Conservation (phyloP, 164 flowering plant genomes). For the Cinnamomum chago region DNA sequence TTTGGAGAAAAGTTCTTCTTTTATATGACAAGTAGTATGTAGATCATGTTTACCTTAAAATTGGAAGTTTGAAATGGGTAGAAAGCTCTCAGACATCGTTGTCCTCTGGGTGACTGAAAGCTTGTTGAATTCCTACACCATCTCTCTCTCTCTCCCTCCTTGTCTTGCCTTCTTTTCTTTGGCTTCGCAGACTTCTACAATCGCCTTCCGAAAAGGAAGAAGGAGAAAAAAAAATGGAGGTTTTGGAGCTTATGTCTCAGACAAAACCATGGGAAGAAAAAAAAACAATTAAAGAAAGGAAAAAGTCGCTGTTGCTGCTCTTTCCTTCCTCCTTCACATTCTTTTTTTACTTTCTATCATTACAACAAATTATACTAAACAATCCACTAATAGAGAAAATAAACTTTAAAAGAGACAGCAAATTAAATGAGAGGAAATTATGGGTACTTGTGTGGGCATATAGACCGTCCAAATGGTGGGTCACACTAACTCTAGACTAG, state of each 20-base stretch:
- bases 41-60: not conserved
- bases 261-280: not conserved
- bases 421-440: too few species aligned
- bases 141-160: constrained; percentile 9
- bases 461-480: not conserved
- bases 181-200: not conserved
- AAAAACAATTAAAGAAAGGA: not conserved
- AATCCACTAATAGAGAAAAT: not conserved
- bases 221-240: not conserved
- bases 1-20: not conserved
- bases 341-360: not conserved
- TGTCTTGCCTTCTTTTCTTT: not conserved
- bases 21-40: constrained; percentile 1
- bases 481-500: not conserved
- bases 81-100: not conserved
- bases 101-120: not conserved
- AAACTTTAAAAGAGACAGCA: not conserved
- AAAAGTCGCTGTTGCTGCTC: not conserved
- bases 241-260: not conserved
- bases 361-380: not conserved
- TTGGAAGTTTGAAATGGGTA: not conserved
- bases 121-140: not conserved
- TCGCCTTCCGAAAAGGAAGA: not conserved
- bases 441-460: not conserved
- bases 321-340: not conserved